Evolutionary conservation across 306 rosid species (phyloP).

Genomic region (Medicago arabica): DNA sequence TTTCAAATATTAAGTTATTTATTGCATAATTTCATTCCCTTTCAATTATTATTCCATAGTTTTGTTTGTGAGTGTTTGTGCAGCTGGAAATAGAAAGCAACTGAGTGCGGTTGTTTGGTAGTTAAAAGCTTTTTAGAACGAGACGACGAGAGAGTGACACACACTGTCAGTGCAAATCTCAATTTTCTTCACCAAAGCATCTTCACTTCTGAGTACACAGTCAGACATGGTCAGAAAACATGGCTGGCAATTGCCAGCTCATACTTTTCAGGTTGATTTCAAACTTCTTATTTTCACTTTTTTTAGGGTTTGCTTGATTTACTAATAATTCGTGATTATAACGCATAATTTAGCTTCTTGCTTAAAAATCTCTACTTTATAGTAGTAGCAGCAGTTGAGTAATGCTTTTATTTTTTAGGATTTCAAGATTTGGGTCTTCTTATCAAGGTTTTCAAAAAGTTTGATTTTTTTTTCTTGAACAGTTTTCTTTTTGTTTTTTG

Average conservation of each 20-base stretch:
- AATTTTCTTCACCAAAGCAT: constrained; percentile 19
- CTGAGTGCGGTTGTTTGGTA: constrained; percentile 35
- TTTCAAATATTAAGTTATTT: background rate
- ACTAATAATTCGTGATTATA: constrained; percentile 29
- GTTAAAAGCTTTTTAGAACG: background rate
- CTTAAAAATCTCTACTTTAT: background rate
- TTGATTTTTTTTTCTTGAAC: background rate
- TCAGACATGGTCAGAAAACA: constrained; percentile 87
- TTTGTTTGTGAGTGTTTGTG: background rate
- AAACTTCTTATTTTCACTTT: background rate
- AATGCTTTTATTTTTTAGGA: background rate
- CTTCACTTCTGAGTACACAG: background rate
- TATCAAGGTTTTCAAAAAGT: background rate
- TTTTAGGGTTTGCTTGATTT: constrained; percentile 54
- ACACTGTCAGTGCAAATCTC: constrained; percentile 6
- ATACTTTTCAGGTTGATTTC: constrained; percentile 82
- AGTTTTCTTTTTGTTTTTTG: background rate
- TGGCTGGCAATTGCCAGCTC: constrained; percentile 99
- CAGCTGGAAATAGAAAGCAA: constrained; percentile 29
- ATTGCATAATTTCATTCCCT: background rate
- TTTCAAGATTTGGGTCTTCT: background rate
- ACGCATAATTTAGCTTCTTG: constrained; percentile 5
- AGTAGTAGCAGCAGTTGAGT: background rate
- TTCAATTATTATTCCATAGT: constrained; percentile 3
- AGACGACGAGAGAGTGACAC: background rate